Evolutionary conservation across 2,329 filamentous ascomycete genomes (phyloP).

Genomic region (Emmonsiellopsis sp.): DNA sequence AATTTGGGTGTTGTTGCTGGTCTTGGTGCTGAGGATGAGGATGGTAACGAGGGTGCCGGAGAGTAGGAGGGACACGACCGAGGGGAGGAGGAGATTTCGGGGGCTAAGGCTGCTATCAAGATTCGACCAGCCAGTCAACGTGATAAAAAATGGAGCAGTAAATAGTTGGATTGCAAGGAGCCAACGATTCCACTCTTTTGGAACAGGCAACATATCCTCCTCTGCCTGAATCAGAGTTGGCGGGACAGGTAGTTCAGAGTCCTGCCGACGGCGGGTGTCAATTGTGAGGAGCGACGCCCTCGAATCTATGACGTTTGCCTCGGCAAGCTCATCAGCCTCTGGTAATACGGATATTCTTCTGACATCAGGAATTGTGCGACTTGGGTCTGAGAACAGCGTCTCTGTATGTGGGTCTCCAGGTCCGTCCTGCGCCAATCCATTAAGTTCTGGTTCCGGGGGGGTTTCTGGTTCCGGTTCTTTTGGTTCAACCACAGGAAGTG

Average conservation of each 20-base stretch:
- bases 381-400: background rate
- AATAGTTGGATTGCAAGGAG: slow-evolving; percentile 77
- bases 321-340: background rate
- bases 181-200: slow-evolving; percentile 79
- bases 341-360: background rate
- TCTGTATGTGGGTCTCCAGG: slow-evolving; percentile 1
- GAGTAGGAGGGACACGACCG: slow-evolving; percentile 56
- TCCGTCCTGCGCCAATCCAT: slow-evolving; percentile 15
- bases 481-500: slow-evolving; percentile 80
- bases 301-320: background rate
- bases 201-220: slow-evolving; percentile 8
- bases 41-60: slow-evolving; percentile 60
- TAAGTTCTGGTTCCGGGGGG: slow-evolving; percentile 28
- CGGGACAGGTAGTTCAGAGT: slow-evolving; percentile 33
- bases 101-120: slow-evolving; percentile 49
- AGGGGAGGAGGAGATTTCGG: slow-evolving; percentile 46
- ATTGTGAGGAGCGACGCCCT: background rate
- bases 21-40: slow-evolving; percentile 57
- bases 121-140: slow-evolving; percentile 56
- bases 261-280: slow-evolving; percentile 11
- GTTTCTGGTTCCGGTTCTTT: slow-evolving; percentile 41
- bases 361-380: background rate
- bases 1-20: slow-evolving; percentile 43
- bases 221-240: slow-evolving; percentile 25
- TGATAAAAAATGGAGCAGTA: slow-evolving; percentile 74